Percentiles rank a stretch among this genome's conserved stretches.
phyloP scores from a whole-genome alignment of 331 rosid species.

The Acacia pycnantha region DNA sequence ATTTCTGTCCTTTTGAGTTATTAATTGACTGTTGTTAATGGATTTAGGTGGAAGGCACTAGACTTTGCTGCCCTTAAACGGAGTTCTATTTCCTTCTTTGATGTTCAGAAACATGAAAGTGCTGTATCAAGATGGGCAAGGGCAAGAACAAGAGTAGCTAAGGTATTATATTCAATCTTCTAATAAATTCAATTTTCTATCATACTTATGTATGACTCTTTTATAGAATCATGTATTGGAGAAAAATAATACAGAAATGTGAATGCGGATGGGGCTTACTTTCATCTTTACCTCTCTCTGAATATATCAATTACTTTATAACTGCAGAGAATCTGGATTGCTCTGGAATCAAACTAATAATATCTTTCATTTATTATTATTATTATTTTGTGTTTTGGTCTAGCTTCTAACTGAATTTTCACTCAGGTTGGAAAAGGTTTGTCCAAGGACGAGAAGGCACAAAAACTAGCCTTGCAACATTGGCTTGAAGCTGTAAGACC shows the following conservation, averaged over 20 bases:
- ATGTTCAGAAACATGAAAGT: conserved; percentile 69
- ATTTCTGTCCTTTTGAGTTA: background rate
- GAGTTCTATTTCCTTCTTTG: conserved; percentile 79
- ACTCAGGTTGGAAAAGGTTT: conserved; percentile 91
- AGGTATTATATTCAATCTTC: conserved; percentile 51
- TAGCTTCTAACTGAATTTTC: background rate
- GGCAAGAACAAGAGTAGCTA: conserved; percentile 89
- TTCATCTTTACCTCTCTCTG: background rate
- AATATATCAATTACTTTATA: background rate
- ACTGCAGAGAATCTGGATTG: background rate
- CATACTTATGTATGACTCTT: background rate
- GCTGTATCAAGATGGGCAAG: conserved; percentile 91
- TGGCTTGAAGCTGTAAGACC: conserved; percentile 98
- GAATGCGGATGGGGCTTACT: background rate
- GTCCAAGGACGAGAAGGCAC: conserved; percentile 94
- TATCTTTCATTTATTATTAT: background rate
- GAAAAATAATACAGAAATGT: background rate
- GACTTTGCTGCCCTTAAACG: conserved; percentile 73
- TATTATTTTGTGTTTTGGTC: background rate
- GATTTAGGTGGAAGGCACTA: conserved; percentile 83
- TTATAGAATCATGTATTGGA: background rate
- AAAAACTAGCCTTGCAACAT: conserved; percentile 89
- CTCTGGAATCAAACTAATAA: background rate
- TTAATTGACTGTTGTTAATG: conserved; percentile 22
- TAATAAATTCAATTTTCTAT: conserved; percentile 13